Evolutionary conservation across 768 basidiomycete genomes (phyloP).

Genomic region (Ramaria rubella): DNA sequence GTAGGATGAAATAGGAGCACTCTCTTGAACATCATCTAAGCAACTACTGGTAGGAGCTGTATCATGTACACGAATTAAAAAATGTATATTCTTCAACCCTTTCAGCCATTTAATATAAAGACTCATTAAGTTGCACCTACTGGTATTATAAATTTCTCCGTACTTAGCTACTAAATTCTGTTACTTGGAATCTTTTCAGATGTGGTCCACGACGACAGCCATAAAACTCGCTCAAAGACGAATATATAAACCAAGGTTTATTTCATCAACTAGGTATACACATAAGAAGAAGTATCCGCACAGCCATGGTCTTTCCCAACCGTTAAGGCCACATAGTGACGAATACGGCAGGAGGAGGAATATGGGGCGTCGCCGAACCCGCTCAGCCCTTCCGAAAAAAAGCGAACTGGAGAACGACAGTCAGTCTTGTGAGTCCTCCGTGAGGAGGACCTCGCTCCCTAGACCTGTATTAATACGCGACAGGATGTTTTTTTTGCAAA

Average conservation of each 20-base stretch:
- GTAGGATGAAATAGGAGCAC: too few relatives aligned
- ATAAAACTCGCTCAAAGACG: background rate
- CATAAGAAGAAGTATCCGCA: constrained; percentile 5
- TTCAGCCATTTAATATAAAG: too few relatives aligned
- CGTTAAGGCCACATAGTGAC: constrained; percentile 11
- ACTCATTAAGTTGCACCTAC: too few relatives aligned
- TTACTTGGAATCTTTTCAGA: background rate
- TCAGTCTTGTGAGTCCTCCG: constrained; percentile 7
- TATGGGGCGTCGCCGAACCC: constrained; percentile 10
- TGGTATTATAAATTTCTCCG: too few relatives aligned
- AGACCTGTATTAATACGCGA: constrained; percentile 8
- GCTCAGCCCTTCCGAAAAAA: constrained; percentile 9
- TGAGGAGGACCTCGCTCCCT: constrained; percentile 9
- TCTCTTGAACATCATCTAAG: too few relatives aligned
- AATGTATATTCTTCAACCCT: too few relatives aligned
- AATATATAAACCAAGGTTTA: background rate
- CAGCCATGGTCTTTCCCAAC: constrained; percentile 11
- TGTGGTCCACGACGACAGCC: too few relatives aligned
- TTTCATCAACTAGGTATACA: background rate
- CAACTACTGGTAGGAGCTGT: too few relatives aligned
- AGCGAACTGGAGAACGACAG: constrained; percentile 10
- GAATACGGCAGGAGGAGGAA: constrained; percentile 11
- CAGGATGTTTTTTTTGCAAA: background rate
- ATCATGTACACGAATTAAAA: too few relatives aligned
- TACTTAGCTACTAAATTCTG: too few relatives aligned